Evolutionary conservation across 768 basidiomycete species (phyloP).

Genomic region (Leucosporidium yakuticum): DNA sequence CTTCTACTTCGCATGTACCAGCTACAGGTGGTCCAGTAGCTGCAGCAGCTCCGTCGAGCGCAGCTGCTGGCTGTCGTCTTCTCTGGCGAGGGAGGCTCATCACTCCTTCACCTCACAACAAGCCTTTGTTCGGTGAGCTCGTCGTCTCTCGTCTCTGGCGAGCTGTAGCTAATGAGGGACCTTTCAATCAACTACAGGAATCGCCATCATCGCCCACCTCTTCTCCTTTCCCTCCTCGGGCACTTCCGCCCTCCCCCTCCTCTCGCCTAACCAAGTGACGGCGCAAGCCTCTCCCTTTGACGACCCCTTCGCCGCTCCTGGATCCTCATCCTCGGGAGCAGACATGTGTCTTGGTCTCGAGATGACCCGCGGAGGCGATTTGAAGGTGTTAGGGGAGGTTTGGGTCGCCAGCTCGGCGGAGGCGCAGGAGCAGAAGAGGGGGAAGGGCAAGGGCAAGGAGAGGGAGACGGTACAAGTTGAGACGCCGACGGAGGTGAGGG

Average conservation of each 20-base stretch:
- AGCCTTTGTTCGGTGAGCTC: constrained; percentile 12
- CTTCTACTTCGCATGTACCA: not conserved
- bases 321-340: constrained; percentile 22
- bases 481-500: constrained; percentile 32
- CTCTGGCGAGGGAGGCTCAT: not conserved
- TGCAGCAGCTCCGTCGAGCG: not conserved
- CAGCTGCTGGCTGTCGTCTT: not conserved
- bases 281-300: constrained; percentile 25
- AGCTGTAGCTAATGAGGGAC: not conserved
- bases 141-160: not conserved
- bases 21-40: not conserved
- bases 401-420: not conserved
- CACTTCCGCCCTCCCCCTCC: not conserved
- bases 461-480: constrained; percentile 16
- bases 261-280: not conserved
- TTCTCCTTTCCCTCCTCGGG: constrained; percentile 20
- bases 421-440: too few species aligned
- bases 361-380: constrained; percentile 22
- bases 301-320: constrained; percentile 29
- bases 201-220: constrained; percentile 33
- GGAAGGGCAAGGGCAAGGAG: constrained; percentile 1
- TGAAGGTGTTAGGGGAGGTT: not conserved
- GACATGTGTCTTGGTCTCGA: constrained; percentile 34
- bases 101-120: not conserved
- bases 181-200: not conserved